Conservation (phyloP, 371 early-diverging fungal species). For the Mortierella sp. region DNA sequence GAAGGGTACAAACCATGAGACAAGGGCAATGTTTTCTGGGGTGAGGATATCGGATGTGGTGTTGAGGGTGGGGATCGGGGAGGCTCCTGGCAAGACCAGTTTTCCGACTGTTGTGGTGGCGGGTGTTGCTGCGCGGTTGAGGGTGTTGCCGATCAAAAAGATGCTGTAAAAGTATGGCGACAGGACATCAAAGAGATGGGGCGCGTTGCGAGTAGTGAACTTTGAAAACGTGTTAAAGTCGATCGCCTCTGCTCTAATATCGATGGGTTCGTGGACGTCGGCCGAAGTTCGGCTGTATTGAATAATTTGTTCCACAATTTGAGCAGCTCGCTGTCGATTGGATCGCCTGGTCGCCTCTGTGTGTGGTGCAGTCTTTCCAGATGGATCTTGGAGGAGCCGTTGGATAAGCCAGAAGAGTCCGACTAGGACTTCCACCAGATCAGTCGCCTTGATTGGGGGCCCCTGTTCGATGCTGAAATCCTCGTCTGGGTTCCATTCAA, state of each 20-base stretch:
- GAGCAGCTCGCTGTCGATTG: conserved; percentile 23
- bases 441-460: conserved; percentile 33
- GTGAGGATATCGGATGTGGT: conserved; percentile 61
- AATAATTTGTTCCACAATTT: conserved; percentile 41
- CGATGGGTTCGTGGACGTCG: conserved; percentile 16
- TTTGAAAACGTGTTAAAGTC: conserved; percentile 46
- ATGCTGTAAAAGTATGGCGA: conserved; percentile 64
- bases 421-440: conserved; percentile 37
- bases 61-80: conserved; percentile 29
- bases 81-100: conserved; percentile 24
- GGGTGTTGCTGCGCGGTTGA: conserved; percentile 15
- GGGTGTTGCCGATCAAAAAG: conserved; percentile 59
- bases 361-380: neutral
- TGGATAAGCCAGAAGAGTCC: conserved; percentile 44
- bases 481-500: conserved; percentile 55
- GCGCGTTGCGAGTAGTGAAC: conserved; percentile 64
- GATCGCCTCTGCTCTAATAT: conserved; percentile 36
- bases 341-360: neutral
- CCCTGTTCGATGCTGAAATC: conserved; percentile 24
- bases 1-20: conserved; percentile 67
- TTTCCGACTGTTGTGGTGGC: neutral
- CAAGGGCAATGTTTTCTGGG: conserved; percentile 57
- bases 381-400: conserved; percentile 6
- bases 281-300: conserved; percentile 22
- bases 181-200: conserved; percentile 63